Conservation (phyloP, 192 early-diverging fungal genomes). For the Mortierella hygrophila region DNA sequence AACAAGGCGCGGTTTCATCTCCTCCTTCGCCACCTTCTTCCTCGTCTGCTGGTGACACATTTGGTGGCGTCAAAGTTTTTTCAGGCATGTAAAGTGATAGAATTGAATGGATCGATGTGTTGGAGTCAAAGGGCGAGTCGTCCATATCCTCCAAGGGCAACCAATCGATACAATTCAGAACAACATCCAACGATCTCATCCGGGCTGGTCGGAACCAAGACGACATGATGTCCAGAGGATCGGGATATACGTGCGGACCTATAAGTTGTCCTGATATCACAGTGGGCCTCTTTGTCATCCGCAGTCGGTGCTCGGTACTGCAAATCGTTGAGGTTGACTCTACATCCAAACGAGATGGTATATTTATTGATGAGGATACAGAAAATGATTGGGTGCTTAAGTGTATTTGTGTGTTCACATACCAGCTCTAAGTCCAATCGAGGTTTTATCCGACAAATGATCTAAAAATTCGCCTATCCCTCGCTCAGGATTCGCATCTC, state of each 20-base stretch:
- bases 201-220: not conserved
- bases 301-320: not conserved
- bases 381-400: not conserved
- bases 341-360: not conserved
- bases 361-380: not conserved
- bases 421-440: not conserved
- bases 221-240: too few relatives aligned
- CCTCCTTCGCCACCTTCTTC: too few relatives aligned
- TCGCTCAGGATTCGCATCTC: not conserved
- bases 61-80: too few relatives aligned
- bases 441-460: not conserved
- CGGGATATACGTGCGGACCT: too few relatives aligned
- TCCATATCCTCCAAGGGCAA: not conserved
- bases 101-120: not conserved
- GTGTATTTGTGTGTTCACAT: not conserved
- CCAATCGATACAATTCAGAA: slow-evolving; percentile 6
- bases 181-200: slow-evolving; percentile 2
- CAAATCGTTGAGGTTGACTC: not conserved
- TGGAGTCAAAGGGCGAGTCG: not conserved
- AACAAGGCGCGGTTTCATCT: not conserved
- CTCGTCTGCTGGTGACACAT: too few relatives aligned
- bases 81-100: not conserved
- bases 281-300: not conserved
- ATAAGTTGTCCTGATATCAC: not conserved
- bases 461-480: not conserved